These are phyloP conservation scores for Saturnispora bothae DNA, from an alignment of 805 yeast species.

Conservation along the genomic window DNA sequence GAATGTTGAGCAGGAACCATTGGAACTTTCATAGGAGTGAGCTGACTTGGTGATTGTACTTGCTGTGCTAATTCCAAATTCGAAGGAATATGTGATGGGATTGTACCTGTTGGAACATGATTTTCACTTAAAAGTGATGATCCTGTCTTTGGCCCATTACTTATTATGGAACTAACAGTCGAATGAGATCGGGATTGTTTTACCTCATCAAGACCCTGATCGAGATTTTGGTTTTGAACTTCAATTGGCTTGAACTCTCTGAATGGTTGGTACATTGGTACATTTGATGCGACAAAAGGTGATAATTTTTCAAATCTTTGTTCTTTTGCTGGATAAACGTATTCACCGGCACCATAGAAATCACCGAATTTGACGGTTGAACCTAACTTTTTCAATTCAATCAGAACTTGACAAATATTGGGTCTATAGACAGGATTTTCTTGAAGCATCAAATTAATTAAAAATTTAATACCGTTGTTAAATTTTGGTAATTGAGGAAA, in stretches of 20 bases:
- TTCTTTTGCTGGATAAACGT: slow-evolving; percentile 21
- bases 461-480: slow-evolving; percentile 60
- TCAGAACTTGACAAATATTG: slow-evolving; percentile 69
- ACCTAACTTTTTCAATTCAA: slow-evolving; percentile 52
- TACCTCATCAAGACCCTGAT: too few relatives aligned
- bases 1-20: too few relatives aligned
- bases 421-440: slow-evolving; percentile 80
- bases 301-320: slow-evolving; percentile 20
- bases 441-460: slow-evolving; percentile 70
- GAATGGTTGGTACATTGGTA: slow-evolving; percentile 25
- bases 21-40: background rate
- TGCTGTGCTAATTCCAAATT: background rate
- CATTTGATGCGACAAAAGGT: slow-evolving; percentile 23
- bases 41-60: background rate
- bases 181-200: too few relatives aligned
- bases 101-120: background rate
- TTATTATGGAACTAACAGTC: too few relatives aligned
- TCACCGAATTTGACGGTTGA: slow-evolving; percentile 24
- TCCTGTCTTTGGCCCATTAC: too few relatives aligned
- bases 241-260: slow-evolving; percentile 16
- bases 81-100: background rate
- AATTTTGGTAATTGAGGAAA: slow-evolving; percentile 64
- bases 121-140: too few relatives aligned
- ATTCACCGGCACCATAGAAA: slow-evolving; percentile 29
- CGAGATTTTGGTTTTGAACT: too few relatives aligned